Base-by-base conservation (phyloP, 169 alveolate species). In the Ichthyophthirius multifiliis region DNA sequence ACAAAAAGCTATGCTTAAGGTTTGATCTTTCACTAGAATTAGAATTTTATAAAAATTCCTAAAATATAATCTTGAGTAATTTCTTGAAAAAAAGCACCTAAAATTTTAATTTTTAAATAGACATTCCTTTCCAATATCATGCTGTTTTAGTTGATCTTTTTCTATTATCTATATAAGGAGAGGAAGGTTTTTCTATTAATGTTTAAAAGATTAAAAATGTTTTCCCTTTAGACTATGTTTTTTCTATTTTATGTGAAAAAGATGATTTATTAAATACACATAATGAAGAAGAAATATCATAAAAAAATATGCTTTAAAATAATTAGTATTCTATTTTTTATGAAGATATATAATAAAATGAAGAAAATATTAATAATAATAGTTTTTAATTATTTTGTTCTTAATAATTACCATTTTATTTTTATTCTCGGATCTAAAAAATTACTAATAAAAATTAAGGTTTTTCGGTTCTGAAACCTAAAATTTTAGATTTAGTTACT, bases 111-210 rank as follows among this genome's bases (percentile, higher is more conserved):
- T n/a, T n/a, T n/a, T n/a, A n/a, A n/a, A n/a, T n/a, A 18, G 77
- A 67, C 30, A 12, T 32, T 0, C 77, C 77, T 16, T 67, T 67
- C 12, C 41, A 67, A 18, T 67, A 67, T 15, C 77, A 67, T 20
- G 55, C 77, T 4, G 45, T 30, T 13, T 62, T 67, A 1, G 16
- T 67, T 6, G 77, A 67, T 9, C 35, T 67, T 12, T 67, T 34
- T 9, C 35, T 67, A 4, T 23, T 39, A 1, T 16, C 78, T 1
- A 71, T 43, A 16, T 27, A 37, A 3, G 78, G 78, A 20, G 78
- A 71, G 16, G 78, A 71, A 23, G 47, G 78, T 35, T 71, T 35
- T 43, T 39, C 35, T n/a, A 39, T 71, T 39, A 71, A 71, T 71
- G 43, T 43, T 12, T 18, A 23, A 5, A 71, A 71, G 43, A 23